A percentile compares a stretch with the other conserved stretches of the same genome.
phyloP scores from a whole-genome alignment of 73 alveolate species.

The Paramecium primaurelia region DNA sequence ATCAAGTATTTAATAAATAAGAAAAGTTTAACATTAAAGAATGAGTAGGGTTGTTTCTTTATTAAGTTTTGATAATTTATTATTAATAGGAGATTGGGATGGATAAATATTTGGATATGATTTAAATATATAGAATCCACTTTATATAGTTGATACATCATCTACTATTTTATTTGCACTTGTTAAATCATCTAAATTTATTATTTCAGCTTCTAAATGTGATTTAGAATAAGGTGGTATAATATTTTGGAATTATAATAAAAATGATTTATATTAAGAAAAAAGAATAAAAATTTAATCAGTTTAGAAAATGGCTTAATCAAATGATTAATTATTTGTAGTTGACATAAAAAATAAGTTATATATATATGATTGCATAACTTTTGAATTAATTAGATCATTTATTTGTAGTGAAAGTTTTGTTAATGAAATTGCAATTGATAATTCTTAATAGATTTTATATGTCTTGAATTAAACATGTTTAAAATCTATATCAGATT shows the following conservation, averaged over 20 bases:
- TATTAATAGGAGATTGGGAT: conserved; percentile 32
- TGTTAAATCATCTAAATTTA: background rate
- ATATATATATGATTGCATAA: background rate
- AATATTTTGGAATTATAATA: background rate
- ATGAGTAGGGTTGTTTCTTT: background rate
- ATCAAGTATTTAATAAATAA: background rate
- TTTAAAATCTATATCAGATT: background rate
- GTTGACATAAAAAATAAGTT: background rate
- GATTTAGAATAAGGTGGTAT: conserved; percentile 42
- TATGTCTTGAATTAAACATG: background rate
- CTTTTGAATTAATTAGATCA: background rate
- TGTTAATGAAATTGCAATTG: conserved; percentile 1
- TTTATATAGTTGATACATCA: background rate
- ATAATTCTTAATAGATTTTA: background rate
- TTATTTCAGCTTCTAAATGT: conserved; percentile 23
- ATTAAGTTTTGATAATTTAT: background rate
- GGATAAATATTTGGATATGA: background rate
- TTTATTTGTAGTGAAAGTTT: conserved; percentile 31
- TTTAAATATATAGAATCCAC: background rate
- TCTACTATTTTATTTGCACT: background rate
- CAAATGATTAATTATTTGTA: background rate
- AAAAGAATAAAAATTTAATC: conserved; percentile 9
- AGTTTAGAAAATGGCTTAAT: background rate
- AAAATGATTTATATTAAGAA: background rate
- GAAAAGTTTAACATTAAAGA: background rate